Base-by-base conservation (phyloP, 2,329 filamentous ascomycete species). In the Mollisiaceae sp. region DNA sequence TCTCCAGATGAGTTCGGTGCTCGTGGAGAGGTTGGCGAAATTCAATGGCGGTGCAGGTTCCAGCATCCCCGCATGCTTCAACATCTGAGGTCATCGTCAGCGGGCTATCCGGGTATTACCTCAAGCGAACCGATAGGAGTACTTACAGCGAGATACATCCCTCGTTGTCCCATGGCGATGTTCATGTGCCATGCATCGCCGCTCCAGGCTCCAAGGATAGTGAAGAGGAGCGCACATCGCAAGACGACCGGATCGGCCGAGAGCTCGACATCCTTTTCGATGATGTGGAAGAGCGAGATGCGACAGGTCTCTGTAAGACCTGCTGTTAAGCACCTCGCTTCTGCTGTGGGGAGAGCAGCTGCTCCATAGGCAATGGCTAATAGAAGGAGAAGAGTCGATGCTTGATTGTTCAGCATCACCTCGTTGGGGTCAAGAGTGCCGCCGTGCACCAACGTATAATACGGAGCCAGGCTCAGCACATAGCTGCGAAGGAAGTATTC, bases 141-240 rank as follows among this genome's bases (percentile, higher is more conserved):
- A 73, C 82, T 79, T 72, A 85, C 83, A 65, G 88, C 84, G 66
- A 90, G 83, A 75, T 91, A 91, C 87, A 91, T 91, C 64, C 87
- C 87, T 57, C 88, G 83, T 76, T 91, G 89, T 36, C 89, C 89
- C 87, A 91, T 90, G 50, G 88, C 86, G 69, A 91, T 90, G 72
- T 91, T 89, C 89, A 91, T 91, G 69, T 91, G 86, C 88, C 89
- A 91, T 77, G 91, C 91, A 76, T 91, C 89, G 55, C 89, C 89
- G 73, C 89, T 90, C 89, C 89, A 92, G 1, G 87, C 87, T 8
- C 88, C 89, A 32, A 90, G 82, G 1, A 89, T 83, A 1, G 86
- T 90, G 74, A 91, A 91, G 2, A 91, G 82, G 14, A 91, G 79
- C 0, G 89, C 89, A 57, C 87, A 88, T 45, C 88, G 84, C 54